These are phyloP conservation scores for Rhododendron ferrugineum DNA, from an alignment of 148 eudicot species.

Conservation along the genomic window DNA sequence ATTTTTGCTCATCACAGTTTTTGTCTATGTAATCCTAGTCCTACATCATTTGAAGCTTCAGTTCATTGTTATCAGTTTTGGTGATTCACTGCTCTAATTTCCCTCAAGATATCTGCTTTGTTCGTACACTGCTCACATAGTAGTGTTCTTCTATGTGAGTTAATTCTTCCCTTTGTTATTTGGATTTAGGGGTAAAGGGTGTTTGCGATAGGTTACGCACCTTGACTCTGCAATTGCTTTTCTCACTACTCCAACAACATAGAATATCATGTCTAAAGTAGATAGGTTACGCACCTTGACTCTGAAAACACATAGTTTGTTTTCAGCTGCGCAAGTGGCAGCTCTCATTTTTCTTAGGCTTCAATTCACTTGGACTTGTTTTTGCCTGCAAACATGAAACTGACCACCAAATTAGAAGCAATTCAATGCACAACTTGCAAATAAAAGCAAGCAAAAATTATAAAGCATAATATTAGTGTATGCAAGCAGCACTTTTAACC, in stretches of 20 bases:
- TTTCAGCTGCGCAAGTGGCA: not conserved
- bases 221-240: too few species aligned
- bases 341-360: not conserved
- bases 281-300: too few species aligned
- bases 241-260: too few species aligned
- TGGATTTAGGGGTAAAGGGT: too few species aligned
- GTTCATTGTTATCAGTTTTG: not conserved
- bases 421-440: not conserved
- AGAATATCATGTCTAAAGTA: too few species aligned
- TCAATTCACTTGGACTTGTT: not conserved
- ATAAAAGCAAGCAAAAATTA: not conserved
- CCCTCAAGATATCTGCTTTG: too few species aligned
- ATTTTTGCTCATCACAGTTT: not conserved
- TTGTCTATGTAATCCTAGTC: not conserved
- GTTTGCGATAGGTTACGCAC: too few species aligned
- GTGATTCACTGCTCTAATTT: not conserved
- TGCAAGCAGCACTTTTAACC: too few species aligned
- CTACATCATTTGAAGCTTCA: not conserved
- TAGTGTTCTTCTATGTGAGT: too few species aligned
- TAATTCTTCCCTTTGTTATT: too few species aligned
- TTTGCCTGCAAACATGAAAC: slow-evolving; percentile 1
- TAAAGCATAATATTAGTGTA: not conserved
- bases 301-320: too few species aligned
- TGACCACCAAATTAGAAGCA: not conserved
- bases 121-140: too few species aligned